Evolutionary conservation across 495 filamentous ascomycete genomes (phyloP).

Genomic region (Lophium mytilinum): DNA sequence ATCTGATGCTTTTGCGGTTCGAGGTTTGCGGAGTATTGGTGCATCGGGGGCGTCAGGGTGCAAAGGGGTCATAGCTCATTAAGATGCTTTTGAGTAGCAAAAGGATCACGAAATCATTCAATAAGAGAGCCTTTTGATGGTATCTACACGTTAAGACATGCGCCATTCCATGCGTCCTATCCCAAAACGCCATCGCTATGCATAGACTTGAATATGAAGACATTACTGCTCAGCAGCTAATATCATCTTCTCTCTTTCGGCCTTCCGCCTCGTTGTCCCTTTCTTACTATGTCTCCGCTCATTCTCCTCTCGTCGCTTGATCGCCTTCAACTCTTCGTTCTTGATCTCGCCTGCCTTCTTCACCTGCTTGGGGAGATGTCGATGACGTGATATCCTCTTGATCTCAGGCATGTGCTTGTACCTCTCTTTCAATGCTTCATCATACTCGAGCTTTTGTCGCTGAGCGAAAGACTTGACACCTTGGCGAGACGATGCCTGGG

Average conservation of each 20-base stretch:
- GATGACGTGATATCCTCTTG: constrained; percentile 76
- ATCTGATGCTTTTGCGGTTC: constrained; percentile 50
- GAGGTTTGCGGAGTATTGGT: background rate
- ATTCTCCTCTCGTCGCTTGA: constrained; percentile 90
- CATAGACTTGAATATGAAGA: background rate
- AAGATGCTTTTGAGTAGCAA: no score
- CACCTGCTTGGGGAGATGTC: constrained; percentile 84
- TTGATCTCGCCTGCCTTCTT: constrained; percentile 99
- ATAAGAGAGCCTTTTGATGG: no score
- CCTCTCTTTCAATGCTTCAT: constrained; percentile 70
- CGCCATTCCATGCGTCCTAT: no score
- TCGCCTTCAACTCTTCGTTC: constrained; percentile 71
- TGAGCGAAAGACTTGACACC: constrained; percentile 80
- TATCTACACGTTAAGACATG: no score
- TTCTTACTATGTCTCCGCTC: constrained; percentile 84
- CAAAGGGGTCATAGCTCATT: no score
- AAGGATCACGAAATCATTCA: no score
- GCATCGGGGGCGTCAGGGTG: no score
- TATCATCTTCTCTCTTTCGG: constrained; percentile 91
- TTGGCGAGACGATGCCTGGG: constrained; percentile 75
- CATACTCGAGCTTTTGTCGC: constrained; percentile 83
- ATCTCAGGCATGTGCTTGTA: constrained; percentile 97
- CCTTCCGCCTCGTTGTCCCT: constrained; percentile 59
- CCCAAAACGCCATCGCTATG: constrained; percentile 20
- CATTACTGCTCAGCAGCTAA: constrained; percentile 60